Conservation (phyloP, 148 eudicot species). For the Suaeda aralocaspica region DNA sequence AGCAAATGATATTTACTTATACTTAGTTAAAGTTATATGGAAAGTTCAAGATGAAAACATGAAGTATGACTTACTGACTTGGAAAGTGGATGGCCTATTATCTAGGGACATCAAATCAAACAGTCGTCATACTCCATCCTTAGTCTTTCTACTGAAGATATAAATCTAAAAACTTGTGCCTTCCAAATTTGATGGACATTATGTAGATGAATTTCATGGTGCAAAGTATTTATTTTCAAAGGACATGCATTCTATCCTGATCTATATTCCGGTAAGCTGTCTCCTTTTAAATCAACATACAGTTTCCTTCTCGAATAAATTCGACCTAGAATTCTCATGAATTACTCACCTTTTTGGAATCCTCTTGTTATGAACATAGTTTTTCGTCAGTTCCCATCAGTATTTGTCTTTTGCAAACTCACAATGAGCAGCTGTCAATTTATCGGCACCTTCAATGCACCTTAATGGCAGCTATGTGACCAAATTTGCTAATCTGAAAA, state of each 20-base stretch:
- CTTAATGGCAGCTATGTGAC: conserved; percentile 95
- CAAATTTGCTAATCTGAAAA: conserved; percentile 82
- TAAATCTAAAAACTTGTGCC: neutral
- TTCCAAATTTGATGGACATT: neutral
- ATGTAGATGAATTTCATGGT: neutral
- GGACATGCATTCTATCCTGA: neutral
- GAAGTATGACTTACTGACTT: too few species aligned
- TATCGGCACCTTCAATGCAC: conserved; percentile 95
- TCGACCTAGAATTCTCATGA: neutral
- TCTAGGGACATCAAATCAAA: neutral
- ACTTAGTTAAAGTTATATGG: too few species aligned
- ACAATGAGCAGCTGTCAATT: conserved; percentile 59
- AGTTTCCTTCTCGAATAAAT: neutral
- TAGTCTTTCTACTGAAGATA: neutral
- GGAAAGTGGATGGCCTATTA: too few species aligned
- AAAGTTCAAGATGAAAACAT: too few species aligned
- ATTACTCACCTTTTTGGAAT: conserved; percentile 75
- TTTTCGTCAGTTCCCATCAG: conserved; percentile 93
- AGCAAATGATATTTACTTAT: too few species aligned
- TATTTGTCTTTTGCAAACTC: conserved; percentile 94
- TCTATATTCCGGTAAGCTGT: too few species aligned
- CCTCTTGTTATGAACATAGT: conserved; percentile 84
- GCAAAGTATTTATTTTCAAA: neutral
- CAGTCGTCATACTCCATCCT: neutral
- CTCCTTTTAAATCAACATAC: neutral